phyloP scores from a whole-genome alignment of 164 flowering plant genomes.

The Platanus orientalis region DNA sequence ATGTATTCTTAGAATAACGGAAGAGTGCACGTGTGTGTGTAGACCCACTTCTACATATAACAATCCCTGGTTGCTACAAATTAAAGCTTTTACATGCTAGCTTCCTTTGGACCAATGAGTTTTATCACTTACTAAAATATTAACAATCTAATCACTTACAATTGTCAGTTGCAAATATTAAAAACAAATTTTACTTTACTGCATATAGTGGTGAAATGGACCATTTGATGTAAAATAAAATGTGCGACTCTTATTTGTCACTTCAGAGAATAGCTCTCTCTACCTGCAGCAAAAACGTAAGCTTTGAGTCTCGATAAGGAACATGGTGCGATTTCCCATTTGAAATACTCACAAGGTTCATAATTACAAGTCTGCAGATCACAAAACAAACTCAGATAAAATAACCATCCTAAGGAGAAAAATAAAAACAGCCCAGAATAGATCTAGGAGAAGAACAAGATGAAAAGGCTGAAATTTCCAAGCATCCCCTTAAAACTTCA shows the following conservation, averaged over 20 bases:
- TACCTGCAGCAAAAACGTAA: conserved; percentile 99
- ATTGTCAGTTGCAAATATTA: neutral
- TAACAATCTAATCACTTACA: neutral
- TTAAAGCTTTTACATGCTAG: too few species aligned
- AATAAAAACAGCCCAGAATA: conserved; percentile 5
- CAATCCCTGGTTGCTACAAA: too few species aligned
- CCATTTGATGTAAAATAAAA: neutral
- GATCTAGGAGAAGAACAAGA: neutral
- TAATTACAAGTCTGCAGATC: conserved; percentile 78
- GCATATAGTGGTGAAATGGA: neutral
- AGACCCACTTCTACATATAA: too few species aligned
- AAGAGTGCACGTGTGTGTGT: too few species aligned
- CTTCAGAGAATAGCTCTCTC: neutral
- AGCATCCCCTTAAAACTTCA: neutral
- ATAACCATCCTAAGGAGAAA: neutral
- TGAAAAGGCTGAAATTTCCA: neutral
- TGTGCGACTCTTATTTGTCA: neutral
- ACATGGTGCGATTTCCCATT: conserved; percentile 94
- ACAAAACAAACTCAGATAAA: conserved; percentile 6
- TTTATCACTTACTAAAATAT: too few species aligned
- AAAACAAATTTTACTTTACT: neutral
- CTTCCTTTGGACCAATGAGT: too few species aligned
- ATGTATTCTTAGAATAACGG: too few species aligned
- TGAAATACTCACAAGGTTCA: conserved; percentile 87
- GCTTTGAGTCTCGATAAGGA: conserved; percentile 97